Base-by-base conservation (phyloP, 441 rosid species). In the Adansonia gregorii region DNA sequence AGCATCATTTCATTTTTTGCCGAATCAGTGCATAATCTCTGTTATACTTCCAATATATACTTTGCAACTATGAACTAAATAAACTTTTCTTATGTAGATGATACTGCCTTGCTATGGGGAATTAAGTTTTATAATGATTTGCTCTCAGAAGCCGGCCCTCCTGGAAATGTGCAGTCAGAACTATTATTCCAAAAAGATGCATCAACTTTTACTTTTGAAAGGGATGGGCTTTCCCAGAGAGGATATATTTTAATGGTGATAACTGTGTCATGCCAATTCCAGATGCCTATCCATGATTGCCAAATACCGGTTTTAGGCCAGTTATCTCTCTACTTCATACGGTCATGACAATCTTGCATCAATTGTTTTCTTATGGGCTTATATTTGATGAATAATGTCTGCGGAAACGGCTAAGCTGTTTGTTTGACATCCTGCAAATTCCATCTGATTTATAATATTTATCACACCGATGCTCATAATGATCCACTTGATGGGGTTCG, bases 191-290 rank as follows among this genome's bases (percentile, higher is more conserved):
- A 84, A 31, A 95, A 95, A 83, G 97, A 95, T 64, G 70, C 74
- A 67, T 83, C 97, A 61, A 90, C 97, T 45, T 95, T 95, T 74
- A 91, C 98, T n/a, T 94, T 93, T 17, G 97, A 93, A 93, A 93
- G 86, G 99, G 99, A 65, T 93, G 99, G 99, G 99, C 96, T 45
- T 95, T 93, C 81, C 98, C 99, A 19, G 84, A 97, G n/a, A 81
- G 99, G 82, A 88, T 93, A 72, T 93, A 93, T 80, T 95, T 93
- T 69, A 95, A 95, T 49, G 98, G 99, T 8, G 98, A 95, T 68
- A 91, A 93, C 27, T 95, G 99, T 60, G 99, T 95, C 35, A 93
- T 95, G 99, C 99, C 98, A 45, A 90, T 96, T 66, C 99, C 99
- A 20, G 99, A 94, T 76, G 79, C 92, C 72, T 95, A 95, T 81